phyloP scores from a whole-genome alignment of 805 yeast species.

The Teunomyces tritomae region DNA sequence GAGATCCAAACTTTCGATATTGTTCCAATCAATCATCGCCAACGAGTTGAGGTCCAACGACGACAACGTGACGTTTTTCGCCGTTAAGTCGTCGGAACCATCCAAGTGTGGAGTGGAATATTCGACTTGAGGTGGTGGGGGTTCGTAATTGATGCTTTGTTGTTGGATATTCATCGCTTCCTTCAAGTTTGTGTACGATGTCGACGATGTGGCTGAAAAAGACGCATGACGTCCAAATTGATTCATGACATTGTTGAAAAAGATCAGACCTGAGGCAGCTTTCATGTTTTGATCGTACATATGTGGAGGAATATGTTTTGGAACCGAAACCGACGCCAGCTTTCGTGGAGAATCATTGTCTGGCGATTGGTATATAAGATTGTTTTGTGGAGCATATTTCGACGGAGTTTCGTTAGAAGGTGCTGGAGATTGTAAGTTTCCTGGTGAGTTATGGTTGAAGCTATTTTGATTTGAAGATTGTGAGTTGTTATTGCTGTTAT shows the following conservation, averaged over 20 bases:
- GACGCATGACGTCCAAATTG: constrained; percentile 46
- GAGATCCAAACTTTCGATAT: constrained; percentile 28
- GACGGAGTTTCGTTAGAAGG: constrained; percentile 1
- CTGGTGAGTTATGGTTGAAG: constrained; percentile 26
- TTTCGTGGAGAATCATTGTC: constrained; percentile 3
- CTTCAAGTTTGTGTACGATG: constrained; percentile 54
- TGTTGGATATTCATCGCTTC: constrained; percentile 39
- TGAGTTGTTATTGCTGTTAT: background rate
- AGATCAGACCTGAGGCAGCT: background rate
- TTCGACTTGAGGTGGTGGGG: constrained; percentile 64
- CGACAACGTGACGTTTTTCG: constrained; percentile 24
- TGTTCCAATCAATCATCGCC: constrained; percentile 28
- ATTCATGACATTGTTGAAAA: constrained; percentile 4
- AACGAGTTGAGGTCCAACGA: constrained; percentile 38
- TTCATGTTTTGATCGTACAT: background rate
- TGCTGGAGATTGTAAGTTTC: constrained; percentile 7
- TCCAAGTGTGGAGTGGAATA: constrained; percentile 78
- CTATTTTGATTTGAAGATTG: constrained; percentile 13
- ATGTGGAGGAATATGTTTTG: constrained; percentile 7
- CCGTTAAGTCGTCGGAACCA: constrained; percentile 44
- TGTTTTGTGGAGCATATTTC: constrained; percentile 11
- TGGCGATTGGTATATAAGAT: background rate
- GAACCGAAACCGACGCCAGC: background rate
- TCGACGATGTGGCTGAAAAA: constrained; percentile 62
- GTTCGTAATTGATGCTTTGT: constrained; percentile 35